Conservation (phyloP, 2,329 filamentous ascomycete species). For the Trichophyton schoenleinii region DNA sequence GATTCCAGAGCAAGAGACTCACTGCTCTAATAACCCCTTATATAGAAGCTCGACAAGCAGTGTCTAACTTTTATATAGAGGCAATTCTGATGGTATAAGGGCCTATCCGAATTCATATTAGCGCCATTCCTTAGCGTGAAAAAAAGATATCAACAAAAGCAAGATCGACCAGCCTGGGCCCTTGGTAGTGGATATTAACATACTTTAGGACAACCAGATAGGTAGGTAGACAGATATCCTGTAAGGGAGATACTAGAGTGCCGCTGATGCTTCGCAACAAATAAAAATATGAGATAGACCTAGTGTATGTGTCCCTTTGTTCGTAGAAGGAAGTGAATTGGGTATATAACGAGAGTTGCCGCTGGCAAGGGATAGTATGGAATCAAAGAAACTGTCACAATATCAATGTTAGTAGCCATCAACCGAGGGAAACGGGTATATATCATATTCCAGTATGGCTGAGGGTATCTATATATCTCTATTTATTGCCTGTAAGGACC, state of each 20-base stretch:
- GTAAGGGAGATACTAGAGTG: neutral
- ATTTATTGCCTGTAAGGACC: neutral
- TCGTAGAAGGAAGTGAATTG: neutral
- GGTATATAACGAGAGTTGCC: neutral
- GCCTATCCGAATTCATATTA: neutral
- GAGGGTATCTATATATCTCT: neutral
- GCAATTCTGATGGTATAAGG: neutral
- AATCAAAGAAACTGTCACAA: neutral
- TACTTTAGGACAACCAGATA: neutral
- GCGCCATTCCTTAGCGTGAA: constrained; percentile 1
- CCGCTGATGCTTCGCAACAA: neutral
- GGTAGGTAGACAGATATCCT: too few relatives aligned
- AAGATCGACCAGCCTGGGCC: neutral
- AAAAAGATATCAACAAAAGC: neutral
- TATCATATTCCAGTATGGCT: too few relatives aligned
- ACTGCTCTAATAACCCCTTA: neutral
- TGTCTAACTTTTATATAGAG: neutral
- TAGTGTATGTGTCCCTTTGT: neutral
- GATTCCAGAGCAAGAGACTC: neutral
- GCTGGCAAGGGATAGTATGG: neutral
- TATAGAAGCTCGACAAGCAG: neutral
- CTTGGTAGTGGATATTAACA: neutral
- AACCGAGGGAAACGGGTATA: neutral
- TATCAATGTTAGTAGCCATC: neutral
- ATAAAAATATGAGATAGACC: neutral